phyloP scores from a whole-genome alignment of 148 eudicot genomes.

The Diospyros lotus region DNA sequence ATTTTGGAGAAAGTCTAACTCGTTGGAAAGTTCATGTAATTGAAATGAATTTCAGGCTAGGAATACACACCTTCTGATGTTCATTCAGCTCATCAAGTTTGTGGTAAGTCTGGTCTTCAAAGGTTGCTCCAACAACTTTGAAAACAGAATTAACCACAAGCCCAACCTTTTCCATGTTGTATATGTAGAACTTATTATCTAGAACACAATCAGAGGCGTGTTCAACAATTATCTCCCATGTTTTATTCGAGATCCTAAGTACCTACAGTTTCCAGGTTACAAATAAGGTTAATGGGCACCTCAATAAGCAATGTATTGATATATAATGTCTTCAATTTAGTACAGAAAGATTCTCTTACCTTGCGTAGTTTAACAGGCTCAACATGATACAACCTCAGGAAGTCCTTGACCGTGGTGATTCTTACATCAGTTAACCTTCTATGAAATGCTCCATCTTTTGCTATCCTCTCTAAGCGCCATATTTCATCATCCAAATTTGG shows the following conservation, averaged over 20 bases:
- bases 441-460: conserved; percentile 60
- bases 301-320: neutral
- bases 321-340: neutral
- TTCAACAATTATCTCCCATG: conserved; percentile 40
- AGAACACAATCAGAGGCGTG: conserved; percentile 47
- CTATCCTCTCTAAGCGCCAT: conserved; percentile 73
- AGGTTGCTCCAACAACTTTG: conserved; percentile 34
- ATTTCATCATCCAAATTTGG: conserved; percentile 67
- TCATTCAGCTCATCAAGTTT: conserved; percentile 23
- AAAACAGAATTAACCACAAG: conserved; percentile 44
- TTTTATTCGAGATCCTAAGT: conserved; percentile 31
- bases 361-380: conserved; percentile 33
- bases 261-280: conserved; percentile 25
- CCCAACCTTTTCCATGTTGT: conserved; percentile 15
- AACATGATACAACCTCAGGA: conserved; percentile 37
- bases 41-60: neutral
- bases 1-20: neutral
- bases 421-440: conserved; percentile 36
- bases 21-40: no score
- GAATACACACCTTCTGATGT: conserved; percentile 40
- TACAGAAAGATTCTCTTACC: conserved; percentile 33
- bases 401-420: conserved; percentile 53
- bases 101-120: conserved; percentile 34
- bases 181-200: conserved; percentile 34
- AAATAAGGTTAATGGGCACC: neutral